Evolutionary conservation across 2,329 filamentous ascomycete species (phyloP), one percentile per base, ranked within the genome.

Genomic region (Elsinoe arachidis): DNA sequence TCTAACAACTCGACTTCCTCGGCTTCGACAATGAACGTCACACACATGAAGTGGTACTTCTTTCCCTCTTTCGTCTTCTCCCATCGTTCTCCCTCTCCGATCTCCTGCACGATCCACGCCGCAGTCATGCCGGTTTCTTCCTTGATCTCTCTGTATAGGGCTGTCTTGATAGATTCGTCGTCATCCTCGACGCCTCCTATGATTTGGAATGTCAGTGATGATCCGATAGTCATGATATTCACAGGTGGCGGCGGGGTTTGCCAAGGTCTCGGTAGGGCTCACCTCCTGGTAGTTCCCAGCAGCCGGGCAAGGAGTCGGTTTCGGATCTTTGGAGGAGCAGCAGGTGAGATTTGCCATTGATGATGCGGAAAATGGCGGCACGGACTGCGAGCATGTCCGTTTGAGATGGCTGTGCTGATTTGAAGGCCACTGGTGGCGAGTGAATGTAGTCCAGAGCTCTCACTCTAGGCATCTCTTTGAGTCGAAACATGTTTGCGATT

Each of bases 281-380:
- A 17, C 78, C 78, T 30, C 78, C 78, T 2, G 78, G 77, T 0
- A 73, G 61, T 59, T 80, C 78, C 78, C 78, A 80, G 5, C 62
- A 67, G 58, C 72, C 66, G 3, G 77, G 76, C 66, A 74, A 72
- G 58, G 67, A 34, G 59, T 78, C 74, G n/a, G 64, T 63, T 1
- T 63, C 49, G 26, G 73, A 65, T 56, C 75, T 73, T 54, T 75
- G 75, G n/a, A 78, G 65, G 21, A 78, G 68, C 10, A 78, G 71
- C 55, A 75, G 65, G 26, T 65, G 67, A 12, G 65, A 64, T n/a
- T 55, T 26, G 21, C 59, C 54, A 19, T 49, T 17, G 9, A 38
- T 49, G 17, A 35, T 49, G 7, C 54, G 57, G 34, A 62, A 62
- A 47, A 62, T 58, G 2, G 61, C 58, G 19, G 59, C 61, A 30